Percentiles rank a stretch among this genome's conserved stretches.
These are phyloP conservation scores for Phytophthora ramorum DNA, from an alignment of 352 stramenopile genomes.

Conservation along the genomic window DNA sequence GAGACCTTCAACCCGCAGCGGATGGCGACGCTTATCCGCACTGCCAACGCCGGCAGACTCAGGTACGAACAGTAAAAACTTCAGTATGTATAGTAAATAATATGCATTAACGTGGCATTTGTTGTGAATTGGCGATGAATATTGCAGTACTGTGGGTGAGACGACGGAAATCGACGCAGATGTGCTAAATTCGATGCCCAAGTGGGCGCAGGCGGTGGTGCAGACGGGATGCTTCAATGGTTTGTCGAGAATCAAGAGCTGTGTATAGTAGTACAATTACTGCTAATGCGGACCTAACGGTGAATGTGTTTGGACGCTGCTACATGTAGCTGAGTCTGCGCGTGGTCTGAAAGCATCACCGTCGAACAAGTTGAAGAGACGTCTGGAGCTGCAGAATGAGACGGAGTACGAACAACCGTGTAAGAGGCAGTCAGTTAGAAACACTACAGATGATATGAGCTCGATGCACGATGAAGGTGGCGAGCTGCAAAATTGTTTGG, in stretches of 20 bases:
- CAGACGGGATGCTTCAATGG: slow-evolving; percentile 60
- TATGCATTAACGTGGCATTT: not conserved
- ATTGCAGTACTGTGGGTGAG: slow-evolving; percentile 19
- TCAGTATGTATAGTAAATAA: not conserved
- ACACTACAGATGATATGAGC: not conserved
- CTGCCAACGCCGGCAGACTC: slow-evolving; percentile 39
- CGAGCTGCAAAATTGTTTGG: slow-evolving; percentile 26
- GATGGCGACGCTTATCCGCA: slow-evolving; percentile 49
- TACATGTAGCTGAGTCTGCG: slow-evolving; percentile 6
- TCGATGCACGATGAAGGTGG: slow-evolving; percentile 18
- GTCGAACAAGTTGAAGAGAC: slow-evolving; percentile 27
- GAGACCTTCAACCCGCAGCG: slow-evolving; percentile 45
- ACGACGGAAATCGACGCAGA: slow-evolving; percentile 41
- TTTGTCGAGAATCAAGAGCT: slow-evolving; percentile 14
- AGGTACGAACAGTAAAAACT: slow-evolving; percentile 36
- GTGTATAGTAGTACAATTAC: not conserved
- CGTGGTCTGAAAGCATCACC: slow-evolving; percentile 7
- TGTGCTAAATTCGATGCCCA: slow-evolving; percentile 51
- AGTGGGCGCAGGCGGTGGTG: slow-evolving; percentile 65
- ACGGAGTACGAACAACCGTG: not conserved
- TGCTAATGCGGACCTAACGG: not conserved
- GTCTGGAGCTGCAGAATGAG: slow-evolving; percentile 18
- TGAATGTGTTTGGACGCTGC: slow-evolving; percentile 3
- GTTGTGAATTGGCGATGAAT: not conserved
- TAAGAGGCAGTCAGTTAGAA: slow-evolving; percentile 20